A percentile compares a stretch with the other conserved stretches of the same genome.
phyloP scores from a whole-genome alignment of 805 yeast species.

The Monosporozyma aerobia region DNA sequence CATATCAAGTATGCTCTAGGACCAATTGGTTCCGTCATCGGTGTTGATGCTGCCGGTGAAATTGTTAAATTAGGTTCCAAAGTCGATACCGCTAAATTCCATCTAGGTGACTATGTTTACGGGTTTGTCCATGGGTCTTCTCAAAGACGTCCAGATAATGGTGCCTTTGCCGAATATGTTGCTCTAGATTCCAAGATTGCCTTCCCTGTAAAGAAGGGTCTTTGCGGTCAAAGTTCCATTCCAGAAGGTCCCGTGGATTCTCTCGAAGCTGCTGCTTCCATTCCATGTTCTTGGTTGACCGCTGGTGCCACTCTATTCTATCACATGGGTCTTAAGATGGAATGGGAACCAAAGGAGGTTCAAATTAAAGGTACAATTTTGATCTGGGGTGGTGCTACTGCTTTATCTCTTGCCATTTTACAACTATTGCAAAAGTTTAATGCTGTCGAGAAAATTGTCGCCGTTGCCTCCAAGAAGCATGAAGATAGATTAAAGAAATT shows the following conservation, averaged over 20 bases:
- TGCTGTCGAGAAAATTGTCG: conserved; percentile 34
- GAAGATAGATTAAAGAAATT: conserved; percentile 31
- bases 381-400: conserved; percentile 59
- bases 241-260: conserved; percentile 30
- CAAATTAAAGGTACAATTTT: conserved; percentile 34
- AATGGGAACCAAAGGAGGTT: conserved; percentile 16
- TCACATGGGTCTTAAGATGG: conserved; percentile 12
- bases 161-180: conserved; percentile 50
- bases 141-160: conserved; percentile 32
- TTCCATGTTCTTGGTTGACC: conserved; percentile 44
- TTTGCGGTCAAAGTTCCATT: no score
- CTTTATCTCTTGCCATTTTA: conserved; percentile 46
- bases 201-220: background rate
- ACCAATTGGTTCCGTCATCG: no score
- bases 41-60: no score
- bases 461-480: conserved; percentile 41
- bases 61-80: no score
- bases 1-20: no score
- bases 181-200: conserved; percentile 29
- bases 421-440: conserved; percentile 43
- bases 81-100: no score
- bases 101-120: no score
- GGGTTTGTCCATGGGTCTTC: conserved; percentile 39
- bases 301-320: conserved; percentile 34
- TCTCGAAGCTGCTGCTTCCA: conserved; percentile 56